Evolutionary conservation across 371 early-diverging fungal species (phyloP), one percentile per base, ranked within the genome.

Genomic region (Rhizopus sp.): DNA sequence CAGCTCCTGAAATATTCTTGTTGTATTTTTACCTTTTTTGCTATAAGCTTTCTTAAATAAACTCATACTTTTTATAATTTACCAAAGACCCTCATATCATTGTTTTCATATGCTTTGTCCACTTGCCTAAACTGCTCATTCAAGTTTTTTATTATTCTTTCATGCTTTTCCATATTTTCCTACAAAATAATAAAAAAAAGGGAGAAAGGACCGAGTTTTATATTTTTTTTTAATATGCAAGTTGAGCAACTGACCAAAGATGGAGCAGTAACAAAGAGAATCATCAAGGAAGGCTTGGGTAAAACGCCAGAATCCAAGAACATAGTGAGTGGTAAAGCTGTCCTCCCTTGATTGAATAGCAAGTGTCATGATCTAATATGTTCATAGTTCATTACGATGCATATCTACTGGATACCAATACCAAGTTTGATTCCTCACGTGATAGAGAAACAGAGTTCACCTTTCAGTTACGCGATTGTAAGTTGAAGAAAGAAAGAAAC

Each of bases 391-490:
- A 73, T 49, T 73, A 70, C 42, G 73, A 77, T 0, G 60, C 61
- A 5, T 71, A 44, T 33, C 55, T 73, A 33, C 35, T 50, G 13
- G 55, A 66, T 0, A 45, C 50, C n/a, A 53, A 64, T 7, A 16
- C 40, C 17, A 52, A 67, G 23, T 77, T 71, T 55, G 77, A 77
- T 53, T 77, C 77, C 0, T 70, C 77, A 12, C 64, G 66, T 10
- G 69, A 71, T 34, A 55, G 57, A 42, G 57, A 51, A 17, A 40
- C 49, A 7, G 63, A 57, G 17, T 61, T 61, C 31, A 66, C 50
- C 1, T 66, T 66, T 47, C 46, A 46, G 12, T 29, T 46, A 29
- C 17, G 46, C 23, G 46, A 46, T n/a, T 41, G 41, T 41, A 41
- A 41, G 6, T 15, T n/a, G 23, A 41, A 8, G 2, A 5, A 8